Percentiles rank a stretch among this genome's conserved stretches.
Evolutionary conservation across 176 grass and related monocot genomes (phyloP).

Genomic region (Oryza glaberrima): DNA sequence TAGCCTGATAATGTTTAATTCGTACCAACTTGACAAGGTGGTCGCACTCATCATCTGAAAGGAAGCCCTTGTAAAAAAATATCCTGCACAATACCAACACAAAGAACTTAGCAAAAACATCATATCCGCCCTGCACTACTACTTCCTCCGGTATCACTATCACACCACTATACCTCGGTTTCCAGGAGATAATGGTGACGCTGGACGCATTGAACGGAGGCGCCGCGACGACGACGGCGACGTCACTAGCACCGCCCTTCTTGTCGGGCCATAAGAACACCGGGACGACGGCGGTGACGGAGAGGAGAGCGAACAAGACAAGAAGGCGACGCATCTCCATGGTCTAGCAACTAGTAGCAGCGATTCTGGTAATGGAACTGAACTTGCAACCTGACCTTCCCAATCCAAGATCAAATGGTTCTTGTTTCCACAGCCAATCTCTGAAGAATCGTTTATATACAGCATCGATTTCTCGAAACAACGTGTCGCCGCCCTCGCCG

Average conservation of each 20-base stretch:
- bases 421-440: background rate
- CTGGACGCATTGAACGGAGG: conserved; percentile 23
- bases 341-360: background rate
- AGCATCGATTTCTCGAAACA: background rate
- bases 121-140: background rate
- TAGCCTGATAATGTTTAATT: background rate
- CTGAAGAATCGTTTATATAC: background rate
- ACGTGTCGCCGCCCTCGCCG: background rate
- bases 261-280: background rate
- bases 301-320: conserved; percentile 37
- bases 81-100: conserved; percentile 22
- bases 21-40: conserved; percentile 60
- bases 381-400: background rate
- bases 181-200: conserved; percentile 33
- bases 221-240: background rate
- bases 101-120: background rate
- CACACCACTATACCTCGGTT: conserved; percentile 16
- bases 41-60: conserved; percentile 56
- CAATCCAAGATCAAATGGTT: background rate
- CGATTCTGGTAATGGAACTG: background rate
- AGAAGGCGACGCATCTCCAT: conserved; percentile 37
- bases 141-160: background rate
- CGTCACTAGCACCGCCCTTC: background rate
- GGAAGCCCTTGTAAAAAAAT: conserved; percentile 57
- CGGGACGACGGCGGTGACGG: conserved; percentile 18